A percentile compares a stretch with the other conserved stretches of the same genome.
These are phyloP conservation scores for Alternaria ethzedia DNA, from an alignment of 2,329 filamentous ascomycete genomes.

Conservation along the genomic window DNA sequence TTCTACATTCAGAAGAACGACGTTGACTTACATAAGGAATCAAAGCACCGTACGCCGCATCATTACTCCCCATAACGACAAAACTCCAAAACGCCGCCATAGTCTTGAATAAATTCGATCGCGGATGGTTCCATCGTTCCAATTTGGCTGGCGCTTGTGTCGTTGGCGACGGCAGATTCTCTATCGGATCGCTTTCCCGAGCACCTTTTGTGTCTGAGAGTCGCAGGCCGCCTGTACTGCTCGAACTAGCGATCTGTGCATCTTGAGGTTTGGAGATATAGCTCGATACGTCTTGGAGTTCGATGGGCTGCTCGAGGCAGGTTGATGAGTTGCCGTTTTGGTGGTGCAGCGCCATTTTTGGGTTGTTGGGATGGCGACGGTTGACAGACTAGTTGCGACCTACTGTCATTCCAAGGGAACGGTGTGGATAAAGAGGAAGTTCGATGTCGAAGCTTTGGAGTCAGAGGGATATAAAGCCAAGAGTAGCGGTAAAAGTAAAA, in stretches of 20 bases:
- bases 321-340: constrained; percentile 46
- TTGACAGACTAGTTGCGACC: background rate
- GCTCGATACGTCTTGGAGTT: constrained; percentile 39
- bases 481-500: background rate
- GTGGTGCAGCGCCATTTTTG: constrained; percentile 31
- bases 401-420: constrained; percentile 15
- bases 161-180: constrained; percentile 55
- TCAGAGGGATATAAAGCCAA: background rate
- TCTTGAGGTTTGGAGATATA: constrained; percentile 27
- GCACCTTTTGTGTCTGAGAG: constrained; percentile 24
- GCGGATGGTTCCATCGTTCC: constrained; percentile 70
- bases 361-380: background rate
- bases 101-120: constrained; percentile 64
- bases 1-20: background rate
- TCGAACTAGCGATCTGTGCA: constrained; percentile 22
- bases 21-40: constrained; percentile 55
- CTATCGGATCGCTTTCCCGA: constrained; percentile 34
- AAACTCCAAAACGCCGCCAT: constrained; percentile 67
- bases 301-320: constrained; percentile 38
- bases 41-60: constrained; percentile 66
- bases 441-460: background rate
- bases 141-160: constrained; percentile 50
- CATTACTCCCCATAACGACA: constrained; percentile 71
- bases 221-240: constrained; percentile 13
- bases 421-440: background rate